phyloP scores from a whole-genome alignment of 306 rosid species.

The Vigna nakashimae region DNA sequence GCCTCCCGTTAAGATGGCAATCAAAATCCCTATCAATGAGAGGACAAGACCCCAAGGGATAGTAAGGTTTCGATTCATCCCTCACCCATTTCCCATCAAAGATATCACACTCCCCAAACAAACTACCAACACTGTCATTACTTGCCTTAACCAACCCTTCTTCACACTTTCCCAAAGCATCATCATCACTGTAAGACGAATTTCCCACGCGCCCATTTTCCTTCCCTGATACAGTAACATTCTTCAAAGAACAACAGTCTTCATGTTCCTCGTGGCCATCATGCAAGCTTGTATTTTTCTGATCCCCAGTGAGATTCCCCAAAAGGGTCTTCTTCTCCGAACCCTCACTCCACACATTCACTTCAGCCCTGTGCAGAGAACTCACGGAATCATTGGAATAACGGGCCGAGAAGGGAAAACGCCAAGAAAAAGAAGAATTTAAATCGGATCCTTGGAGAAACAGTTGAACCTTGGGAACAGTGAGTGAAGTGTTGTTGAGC shows the following conservation, averaged over 20 bases:
- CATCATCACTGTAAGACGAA: slow-evolving; percentile 16
- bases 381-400: slow-evolving; percentile 23
- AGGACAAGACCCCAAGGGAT: slow-evolving; percentile 88
- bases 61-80: slow-evolving; percentile 87
- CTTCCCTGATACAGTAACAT: neutral
- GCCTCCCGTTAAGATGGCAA: slow-evolving; percentile 83
- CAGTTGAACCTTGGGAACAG: slow-evolving; percentile 42
- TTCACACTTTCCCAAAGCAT: neutral
- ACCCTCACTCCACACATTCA: slow-evolving; percentile 43
- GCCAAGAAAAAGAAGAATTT: slow-evolving; percentile 52
- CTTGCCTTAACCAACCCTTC: slow-evolving; percentile 22
- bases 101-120: slow-evolving; percentile 62
- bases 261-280: neutral
- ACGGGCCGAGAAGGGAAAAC: slow-evolving; percentile 48
- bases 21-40: slow-evolving; percentile 75
- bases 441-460: slow-evolving; percentile 53
- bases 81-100: slow-evolving; percentile 85
- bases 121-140: slow-evolving; percentile 30
- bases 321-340: slow-evolving; percentile 33
- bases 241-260: neutral
- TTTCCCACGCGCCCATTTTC: slow-evolving; percentile 26
- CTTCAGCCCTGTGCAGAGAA: slow-evolving; percentile 16
- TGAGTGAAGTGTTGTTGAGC: slow-evolving; percentile 48
- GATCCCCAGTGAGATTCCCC: slow-evolving; percentile 37
- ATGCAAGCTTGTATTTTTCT: slow-evolving; percentile 47